phyloP scores from a whole-genome alignment of 2,329 filamentous ascomycete species.

The Talaromyces sp. region DNA sequence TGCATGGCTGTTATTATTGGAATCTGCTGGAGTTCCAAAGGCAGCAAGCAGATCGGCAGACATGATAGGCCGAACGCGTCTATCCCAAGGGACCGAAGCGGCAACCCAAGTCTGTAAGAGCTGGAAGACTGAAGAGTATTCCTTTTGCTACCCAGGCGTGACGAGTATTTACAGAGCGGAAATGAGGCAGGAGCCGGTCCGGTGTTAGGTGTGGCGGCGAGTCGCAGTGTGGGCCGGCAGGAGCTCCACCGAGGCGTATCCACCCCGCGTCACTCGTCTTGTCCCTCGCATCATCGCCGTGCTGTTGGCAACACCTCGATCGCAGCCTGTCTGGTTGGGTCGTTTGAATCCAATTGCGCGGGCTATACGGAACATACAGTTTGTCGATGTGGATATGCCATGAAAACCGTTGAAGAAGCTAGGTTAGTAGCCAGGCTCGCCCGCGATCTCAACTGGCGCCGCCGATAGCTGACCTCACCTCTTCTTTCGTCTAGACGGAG shows the following conservation, averaged over 20 bases:
- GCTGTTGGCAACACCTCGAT: neutral
- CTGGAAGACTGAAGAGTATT: neutral
- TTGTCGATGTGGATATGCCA: constrained; percentile 26
- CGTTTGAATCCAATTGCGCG: neutral
- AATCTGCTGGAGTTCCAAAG: constrained; percentile 32
- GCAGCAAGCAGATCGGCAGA: constrained; percentile 51
- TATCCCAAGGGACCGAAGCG: neutral
- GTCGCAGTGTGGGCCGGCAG: constrained; percentile 7
- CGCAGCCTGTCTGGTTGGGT: neutral
- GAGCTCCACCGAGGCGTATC: neutral
- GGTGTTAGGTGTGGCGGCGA: neutral
- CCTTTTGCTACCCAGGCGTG: too few species aligned
- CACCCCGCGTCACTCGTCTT: constrained; percentile 7
- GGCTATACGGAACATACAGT: neutral
- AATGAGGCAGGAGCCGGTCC: constrained; percentile 1
- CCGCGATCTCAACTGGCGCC: neutral
- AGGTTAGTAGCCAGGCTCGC: constrained; percentile 33
- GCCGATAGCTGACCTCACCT: neutral
- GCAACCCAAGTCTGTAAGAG: neutral
- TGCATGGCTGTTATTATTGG: neutral
- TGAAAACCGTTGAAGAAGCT: constrained; percentile 53
- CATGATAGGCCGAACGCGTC: constrained; percentile 30
- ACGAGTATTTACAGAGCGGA: neutral
- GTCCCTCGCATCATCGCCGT: constrained; percentile 12
- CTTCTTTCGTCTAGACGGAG: constrained; percentile 46